Conservation (phyloP, 2,329 filamentous ascomycete genomes). For the Aspergillus melleus region DNA sequence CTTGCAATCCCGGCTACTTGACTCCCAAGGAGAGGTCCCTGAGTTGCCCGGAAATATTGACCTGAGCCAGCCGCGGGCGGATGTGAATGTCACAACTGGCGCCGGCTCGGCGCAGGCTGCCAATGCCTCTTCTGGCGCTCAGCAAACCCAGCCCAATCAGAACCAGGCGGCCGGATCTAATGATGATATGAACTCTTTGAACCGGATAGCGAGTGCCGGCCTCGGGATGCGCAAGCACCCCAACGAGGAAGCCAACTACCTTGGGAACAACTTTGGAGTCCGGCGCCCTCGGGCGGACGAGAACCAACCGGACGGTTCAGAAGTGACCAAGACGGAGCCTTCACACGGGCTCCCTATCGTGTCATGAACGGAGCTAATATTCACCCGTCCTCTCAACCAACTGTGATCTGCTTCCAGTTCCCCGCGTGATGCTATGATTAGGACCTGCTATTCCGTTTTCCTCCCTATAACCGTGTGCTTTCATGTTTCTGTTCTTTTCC, state of each 20-base stretch:
- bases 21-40: constrained; percentile 79
- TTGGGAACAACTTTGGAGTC: constrained; percentile 32
- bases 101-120: constrained; percentile 20
- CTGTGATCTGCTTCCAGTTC: constrained; percentile 1
- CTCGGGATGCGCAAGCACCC: constrained; percentile 46
- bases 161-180: constrained; percentile 28
- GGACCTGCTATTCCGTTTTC: background rate
- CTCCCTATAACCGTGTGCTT: background rate
- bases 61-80: constrained; percentile 56
- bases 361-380: constrained; percentile 13
- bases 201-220: constrained; percentile 45
- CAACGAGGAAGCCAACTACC: constrained; percentile 37
- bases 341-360: constrained; percentile 30
- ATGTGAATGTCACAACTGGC: constrained; percentile 31
- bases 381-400: background rate
- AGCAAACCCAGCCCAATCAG: constrained; percentile 29
- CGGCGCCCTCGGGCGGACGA: constrained; percentile 36
- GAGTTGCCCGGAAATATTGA: constrained; percentile 79
- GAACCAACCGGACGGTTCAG: constrained; percentile 24
- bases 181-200: constrained; percentile 44
- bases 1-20: constrained; percentile 81
- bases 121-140: constrained; percentile 24
- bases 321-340: constrained; percentile 29
- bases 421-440: background rate
- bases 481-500: background rate